These are phyloP conservation scores for Exserohilum rostratum DNA, from an alignment of 2,329 filamentous ascomycete species.

Conservation along the genomic window DNA sequence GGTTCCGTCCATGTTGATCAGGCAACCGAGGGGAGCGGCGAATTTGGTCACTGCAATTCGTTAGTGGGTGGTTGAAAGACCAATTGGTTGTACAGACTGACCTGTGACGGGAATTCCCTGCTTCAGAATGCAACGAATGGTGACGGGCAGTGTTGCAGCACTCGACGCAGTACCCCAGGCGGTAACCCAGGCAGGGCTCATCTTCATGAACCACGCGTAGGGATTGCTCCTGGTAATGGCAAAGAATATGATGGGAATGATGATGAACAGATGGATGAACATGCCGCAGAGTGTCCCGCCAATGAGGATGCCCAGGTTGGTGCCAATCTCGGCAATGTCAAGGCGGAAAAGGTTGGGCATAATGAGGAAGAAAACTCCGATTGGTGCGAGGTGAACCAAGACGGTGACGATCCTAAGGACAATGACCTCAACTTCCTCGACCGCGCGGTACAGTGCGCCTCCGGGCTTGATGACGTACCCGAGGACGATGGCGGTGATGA, in stretches of 20 bases:
- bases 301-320: conserved; percentile 59
- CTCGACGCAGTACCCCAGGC: conserved; percentile 62
- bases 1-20: conserved; percentile 50
- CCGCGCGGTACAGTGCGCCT: conserved; percentile 51
- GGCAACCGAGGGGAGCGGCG: conserved; percentile 54
- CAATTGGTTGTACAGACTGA: not conserved
- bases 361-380: conserved; percentile 62
- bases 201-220: conserved; percentile 57
- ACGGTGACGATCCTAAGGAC: conserved; percentile 56
- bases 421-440: conserved; percentile 57
- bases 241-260: conserved; percentile 51
- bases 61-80: not conserved
- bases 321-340: conserved; percentile 55
- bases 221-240: conserved; percentile 53
- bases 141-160: conserved; percentile 60
- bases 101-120: conserved; percentile 51
- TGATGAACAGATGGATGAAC: conserved; percentile 55
- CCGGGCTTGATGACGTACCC: conserved; percentile 55
- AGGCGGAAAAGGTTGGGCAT: conserved; percentile 59
- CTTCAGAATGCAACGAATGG: conserved; percentile 51
- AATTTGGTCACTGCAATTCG: conserved; percentile 52
- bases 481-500: conserved; percentile 56
- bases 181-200: conserved; percentile 60
- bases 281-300: conserved; percentile 56
- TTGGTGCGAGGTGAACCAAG: conserved; percentile 57